Evolutionary conservation across 352 stramenopile genomes (phyloP), one percentile per base, ranked within the genome.

Genomic region (Phytophthora syringae): DNA sequence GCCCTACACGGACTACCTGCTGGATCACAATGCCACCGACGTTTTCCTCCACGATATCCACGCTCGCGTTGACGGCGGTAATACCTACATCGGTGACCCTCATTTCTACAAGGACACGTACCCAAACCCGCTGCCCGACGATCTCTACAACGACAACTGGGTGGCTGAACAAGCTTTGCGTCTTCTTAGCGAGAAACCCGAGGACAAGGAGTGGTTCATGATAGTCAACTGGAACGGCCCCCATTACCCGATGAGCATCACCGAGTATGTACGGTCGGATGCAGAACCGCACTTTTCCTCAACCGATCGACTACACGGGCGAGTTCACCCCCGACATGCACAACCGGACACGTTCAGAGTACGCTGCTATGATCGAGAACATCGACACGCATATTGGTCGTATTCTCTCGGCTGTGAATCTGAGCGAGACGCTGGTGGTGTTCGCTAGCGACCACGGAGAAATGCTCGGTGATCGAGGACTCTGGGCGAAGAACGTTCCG

Each of bases 141-240:
- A 74, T 18, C 48, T 74, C 24, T 77, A 64, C 64, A 74, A 74
- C 28, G 58, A 74, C 53, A 74, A 74, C 21, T 77, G 69, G 64
- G 59, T 77, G 16, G 59, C 58, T 0, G 69, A 74, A 1, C 56
- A 76, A 16, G 68, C 68, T 0, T 7, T 76, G 10, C 51, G 63
- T 37, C 43, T 76, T 30, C 64, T 76, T 7, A 40, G 20, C 3
- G 37, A 73, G 24, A 60, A 50, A 18, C 69, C 69, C 0, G 47
- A 59, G 5, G 64, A 67, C 44, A 60, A 74, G 49, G 52, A 62
- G 27, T 77, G 64, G 64, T 77, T 77, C 20, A 60, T 77, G 53
- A 74, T 74, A 30, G 69, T 74, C 15, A 77, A 77, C 54, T 77
- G 69, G 64, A 77, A 77, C 44, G 69, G 69, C 9, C 69, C 69